A percentile compares a stretch with the other conserved stretches of the same genome.
phyloP scores from a whole-genome alignment of 192 early-diverging fungal species.

The Linnemannia schmuckeri region DNA sequence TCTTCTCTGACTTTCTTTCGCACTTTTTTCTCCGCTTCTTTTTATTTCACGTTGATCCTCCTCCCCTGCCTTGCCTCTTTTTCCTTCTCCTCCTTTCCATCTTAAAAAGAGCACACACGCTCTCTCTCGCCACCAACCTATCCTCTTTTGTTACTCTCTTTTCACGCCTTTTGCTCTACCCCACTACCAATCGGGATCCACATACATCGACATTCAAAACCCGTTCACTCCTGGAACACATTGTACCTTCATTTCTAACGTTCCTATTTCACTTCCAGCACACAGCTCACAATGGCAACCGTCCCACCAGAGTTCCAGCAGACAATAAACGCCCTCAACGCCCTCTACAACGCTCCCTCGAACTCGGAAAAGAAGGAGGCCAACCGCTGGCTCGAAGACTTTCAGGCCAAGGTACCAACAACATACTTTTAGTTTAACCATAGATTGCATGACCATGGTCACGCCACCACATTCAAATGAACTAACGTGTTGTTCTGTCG shows the following conservation, averaged over 20 bases:
- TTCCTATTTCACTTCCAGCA: no score
- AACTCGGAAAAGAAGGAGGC: slow-evolving; percentile 68
- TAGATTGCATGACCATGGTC: background rate
- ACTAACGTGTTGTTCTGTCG: background rate
- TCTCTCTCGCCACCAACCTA: background rate
- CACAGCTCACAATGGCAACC: slow-evolving; percentile 33
- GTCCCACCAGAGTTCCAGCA: slow-evolving; percentile 29
- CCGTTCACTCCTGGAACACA: no score
- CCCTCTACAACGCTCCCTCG: slow-evolving; percentile 61
- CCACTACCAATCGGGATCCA: no score
- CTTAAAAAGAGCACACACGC: background rate
- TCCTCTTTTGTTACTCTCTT: background rate
- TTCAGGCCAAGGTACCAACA: slow-evolving; percentile 84
- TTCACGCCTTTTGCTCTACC: no score
- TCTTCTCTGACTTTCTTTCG: background rate
- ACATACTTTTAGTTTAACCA: background rate
- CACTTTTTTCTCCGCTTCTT: background rate
- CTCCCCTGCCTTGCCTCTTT: background rate
- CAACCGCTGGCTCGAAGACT: slow-evolving; percentile 83
- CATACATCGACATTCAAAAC: no score
- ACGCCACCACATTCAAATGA: background rate
- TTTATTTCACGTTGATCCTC: background rate
- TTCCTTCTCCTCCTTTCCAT: background rate
- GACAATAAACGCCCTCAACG: slow-evolving; percentile 60
- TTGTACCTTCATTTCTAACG: no score